These are phyloP conservation scores for Microsporum canis DNA, from an alignment of 2,329 filamentous ascomycete species.

Conservation along the genomic window DNA sequence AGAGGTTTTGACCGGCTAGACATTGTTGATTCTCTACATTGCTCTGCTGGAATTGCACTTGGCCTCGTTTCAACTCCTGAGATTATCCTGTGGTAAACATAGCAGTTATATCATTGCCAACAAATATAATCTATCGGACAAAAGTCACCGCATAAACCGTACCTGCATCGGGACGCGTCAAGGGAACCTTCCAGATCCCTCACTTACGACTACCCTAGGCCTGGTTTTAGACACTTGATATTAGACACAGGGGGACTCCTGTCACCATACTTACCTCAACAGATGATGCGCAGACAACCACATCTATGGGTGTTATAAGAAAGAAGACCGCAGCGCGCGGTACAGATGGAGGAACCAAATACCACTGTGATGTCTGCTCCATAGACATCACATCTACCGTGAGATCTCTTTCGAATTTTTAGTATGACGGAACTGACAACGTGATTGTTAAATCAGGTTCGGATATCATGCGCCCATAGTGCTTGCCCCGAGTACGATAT, in stretches of 20 bases:
- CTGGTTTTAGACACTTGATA: background rate
- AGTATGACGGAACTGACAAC: background rate
- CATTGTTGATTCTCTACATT: background rate
- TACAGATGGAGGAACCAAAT: constrained; percentile 82
- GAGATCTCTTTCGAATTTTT: constrained; percentile 32
- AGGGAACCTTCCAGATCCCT: background rate
- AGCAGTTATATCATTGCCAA: background rate
- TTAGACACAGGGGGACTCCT: background rate
- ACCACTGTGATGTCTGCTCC: constrained; percentile 93
- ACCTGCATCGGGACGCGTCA: background rate
- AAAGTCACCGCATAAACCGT: background rate
- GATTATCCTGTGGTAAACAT: background rate
- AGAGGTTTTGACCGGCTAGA: background rate
- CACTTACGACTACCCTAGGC: background rate
- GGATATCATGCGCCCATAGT: constrained; percentile 78
- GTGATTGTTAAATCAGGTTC: constrained; percentile 51
- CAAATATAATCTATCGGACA: background rate
- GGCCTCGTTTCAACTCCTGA: background rate
- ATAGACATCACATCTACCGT: constrained; percentile 95
- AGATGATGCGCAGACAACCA: constrained; percentile 8
- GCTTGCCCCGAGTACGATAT: constrained; percentile 90
- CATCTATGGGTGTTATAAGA: constrained; percentile 77
- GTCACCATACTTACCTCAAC: background rate
- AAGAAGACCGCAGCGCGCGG: constrained; percentile 84
- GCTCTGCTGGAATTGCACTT: background rate